These are phyloP conservation scores for Rhinocladiella mackenziei DNA, from an alignment of 2,329 filamentous ascomycete genomes.

Conservation along the genomic window DNA sequence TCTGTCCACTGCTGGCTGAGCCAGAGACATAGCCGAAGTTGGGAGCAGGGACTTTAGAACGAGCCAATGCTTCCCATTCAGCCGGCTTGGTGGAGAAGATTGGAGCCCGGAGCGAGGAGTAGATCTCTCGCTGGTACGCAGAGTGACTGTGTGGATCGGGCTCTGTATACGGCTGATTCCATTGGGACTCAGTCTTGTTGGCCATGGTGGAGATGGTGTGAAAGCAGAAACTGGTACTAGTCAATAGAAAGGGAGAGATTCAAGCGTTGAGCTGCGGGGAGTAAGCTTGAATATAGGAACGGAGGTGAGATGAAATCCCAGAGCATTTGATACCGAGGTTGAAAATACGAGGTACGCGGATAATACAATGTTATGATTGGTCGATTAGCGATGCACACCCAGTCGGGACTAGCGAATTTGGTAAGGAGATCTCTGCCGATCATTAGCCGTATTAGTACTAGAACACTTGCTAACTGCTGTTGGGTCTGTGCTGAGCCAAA, in stretches of 20 bases:
- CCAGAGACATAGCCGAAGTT: conserved; percentile 58
- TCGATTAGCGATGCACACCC: background rate
- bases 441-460: background rate
- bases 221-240: no score
- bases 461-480: background rate
- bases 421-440: no score
- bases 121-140: conserved; percentile 28
- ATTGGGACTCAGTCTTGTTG: conserved; percentile 8
- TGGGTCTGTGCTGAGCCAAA: no score
- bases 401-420: background rate
- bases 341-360: no score
- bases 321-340: no score
- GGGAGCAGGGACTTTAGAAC: conserved; percentile 44
- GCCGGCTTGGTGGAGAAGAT: conserved; percentile 55
- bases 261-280: no score
- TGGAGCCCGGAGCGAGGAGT: conserved; percentile 36
- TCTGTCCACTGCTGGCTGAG: conserved; percentile 45
- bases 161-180: conserved; percentile 25
- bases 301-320: no score
- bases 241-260: no score
- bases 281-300: no score
- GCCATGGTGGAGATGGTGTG: conserved; percentile 18
- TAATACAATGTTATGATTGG: no score
- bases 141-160: conserved; percentile 23
- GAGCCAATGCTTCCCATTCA: conserved; percentile 52